Base-by-base conservation (phyloP, 768 basidiomycete species). In the Chalciporus pseudorubinellus region DNA sequence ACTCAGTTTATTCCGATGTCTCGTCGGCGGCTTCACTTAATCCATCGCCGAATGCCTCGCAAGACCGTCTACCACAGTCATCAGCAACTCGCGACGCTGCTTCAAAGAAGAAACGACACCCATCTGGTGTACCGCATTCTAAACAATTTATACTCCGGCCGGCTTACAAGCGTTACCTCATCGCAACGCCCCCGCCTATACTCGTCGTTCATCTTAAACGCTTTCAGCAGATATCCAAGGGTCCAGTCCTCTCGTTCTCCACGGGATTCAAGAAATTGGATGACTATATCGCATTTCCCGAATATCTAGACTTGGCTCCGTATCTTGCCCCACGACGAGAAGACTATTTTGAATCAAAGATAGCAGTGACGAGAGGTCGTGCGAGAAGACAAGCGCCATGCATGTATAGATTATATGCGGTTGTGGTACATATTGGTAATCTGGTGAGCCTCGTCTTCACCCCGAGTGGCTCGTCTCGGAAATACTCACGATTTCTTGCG, bases 91-190 rank as follows among this genome's bases (percentile, higher is more conserved):
- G 52, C 3, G 64, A 58, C 39, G 24, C 54, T 8, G 72, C 67
- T 34, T 51, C 55, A 33, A 59, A 60, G 48, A 52, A 52, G 70
- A 70, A 46, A 53, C 62, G 9, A 77, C 82, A 59, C 33, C 51
- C 57, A 9, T 58, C 64, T 0, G 62, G 62, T 0, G 55, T 76
- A 3, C 72, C 75, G 14, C 72, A 68, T 31, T 69, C 70, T 18
- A 74, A 77, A 52, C 89, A 89, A 29, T 84, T 84, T 44, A 76
- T 95, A 42, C 78, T 89, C 71, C 83, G 91, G 2, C 78, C 89
- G 1, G 92, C 92, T 4, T 93, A 92, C 73, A 98, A 98, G 70
- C 89, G 95, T 12, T 98, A 97, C 70, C 84, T 98, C 52, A 89
- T 98, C 66, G 82, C 85, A 14, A 78, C 77, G 0, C 85, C 89